Percentiles rank a stretch among this genome's conserved stretches.
phyloP scores from a whole-genome alignment of 2,329 filamentous ascomycete genomes.

The Penicillium sp. region DNA sequence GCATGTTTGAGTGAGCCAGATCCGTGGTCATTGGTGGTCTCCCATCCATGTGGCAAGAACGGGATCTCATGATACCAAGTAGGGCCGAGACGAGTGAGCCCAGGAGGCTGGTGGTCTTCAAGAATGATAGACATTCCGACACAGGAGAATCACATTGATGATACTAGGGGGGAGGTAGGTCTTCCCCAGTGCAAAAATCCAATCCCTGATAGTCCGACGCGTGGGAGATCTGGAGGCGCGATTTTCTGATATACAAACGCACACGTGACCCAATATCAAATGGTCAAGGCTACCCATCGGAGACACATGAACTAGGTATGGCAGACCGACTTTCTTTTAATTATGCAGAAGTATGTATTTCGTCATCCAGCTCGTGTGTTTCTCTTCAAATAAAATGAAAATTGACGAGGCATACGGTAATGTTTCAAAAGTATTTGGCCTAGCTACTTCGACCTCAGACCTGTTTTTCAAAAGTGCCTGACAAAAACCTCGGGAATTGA shows the following conservation, averaged over 20 bases:
- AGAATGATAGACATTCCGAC: constrained; percentile 8
- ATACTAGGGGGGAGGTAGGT: background rate
- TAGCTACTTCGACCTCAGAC: too few species aligned
- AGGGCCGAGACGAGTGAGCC: constrained; percentile 23
- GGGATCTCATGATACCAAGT: constrained; percentile 44
- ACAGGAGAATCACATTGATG: background rate
- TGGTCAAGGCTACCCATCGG: background rate
- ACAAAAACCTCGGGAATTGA: too few species aligned
- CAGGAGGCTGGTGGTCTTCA: constrained; percentile 11
- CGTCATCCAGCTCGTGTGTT: too few species aligned
- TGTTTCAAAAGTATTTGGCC: too few species aligned
- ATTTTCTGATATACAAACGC: background rate
- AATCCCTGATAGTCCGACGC: background rate
- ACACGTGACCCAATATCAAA: constrained; percentile 2
- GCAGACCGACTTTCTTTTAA: too few species aligned
- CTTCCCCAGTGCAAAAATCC: background rate
- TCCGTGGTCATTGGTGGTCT: constrained; percentile 26
- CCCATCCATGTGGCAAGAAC: constrained; percentile 32
- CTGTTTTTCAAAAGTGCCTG: too few species aligned
- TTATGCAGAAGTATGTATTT: too few species aligned
- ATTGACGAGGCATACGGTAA: too few species aligned
- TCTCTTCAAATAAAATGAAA: too few species aligned
- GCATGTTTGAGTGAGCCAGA: constrained; percentile 37
- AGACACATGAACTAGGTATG: too few species aligned
- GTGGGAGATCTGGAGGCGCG: background rate